Conservation (phyloP, 768 basidiomycete genomes). For the Boletus subparvulus region DNA sequence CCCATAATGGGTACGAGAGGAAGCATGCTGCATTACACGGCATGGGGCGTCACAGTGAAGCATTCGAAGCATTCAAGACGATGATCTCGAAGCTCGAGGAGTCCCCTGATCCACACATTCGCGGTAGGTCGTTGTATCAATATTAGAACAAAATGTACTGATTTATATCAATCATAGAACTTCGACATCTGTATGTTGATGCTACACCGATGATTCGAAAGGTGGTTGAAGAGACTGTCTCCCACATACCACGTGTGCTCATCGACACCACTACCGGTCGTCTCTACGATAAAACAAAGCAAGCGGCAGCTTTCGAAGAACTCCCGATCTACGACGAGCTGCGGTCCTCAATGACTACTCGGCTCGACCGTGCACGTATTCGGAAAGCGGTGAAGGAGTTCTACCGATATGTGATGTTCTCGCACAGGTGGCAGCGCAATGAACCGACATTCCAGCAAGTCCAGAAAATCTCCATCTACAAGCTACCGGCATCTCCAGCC, state of each 20-base stretch:
- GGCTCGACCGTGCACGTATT: background rate
- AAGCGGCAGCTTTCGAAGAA: background rate
- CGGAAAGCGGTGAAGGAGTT: background rate
- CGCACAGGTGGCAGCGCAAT: background rate
- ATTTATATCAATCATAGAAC: background rate
- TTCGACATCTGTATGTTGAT: background rate
- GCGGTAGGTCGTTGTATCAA: background rate
- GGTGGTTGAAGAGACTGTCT: background rate
- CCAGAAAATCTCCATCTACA: background rate
- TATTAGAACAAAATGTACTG: background rate
- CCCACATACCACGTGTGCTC: background rate
- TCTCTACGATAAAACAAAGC: background rate
- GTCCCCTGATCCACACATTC: background rate
- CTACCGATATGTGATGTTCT: constrained; percentile 6
- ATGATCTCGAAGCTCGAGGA: background rate
- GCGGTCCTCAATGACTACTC: background rate
- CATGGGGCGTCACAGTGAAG: background rate
- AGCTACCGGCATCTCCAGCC: background rate
- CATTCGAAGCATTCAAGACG: background rate
- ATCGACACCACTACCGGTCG: background rate
- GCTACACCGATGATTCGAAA: background rate
- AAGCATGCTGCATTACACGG: background rate
- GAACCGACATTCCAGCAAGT: background rate
- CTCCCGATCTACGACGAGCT: background rate
- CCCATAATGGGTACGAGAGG: background rate